phyloP scores from a whole-genome alignment of 108 stramenopile genomes.

The Cyclotella atomus region DNA sequence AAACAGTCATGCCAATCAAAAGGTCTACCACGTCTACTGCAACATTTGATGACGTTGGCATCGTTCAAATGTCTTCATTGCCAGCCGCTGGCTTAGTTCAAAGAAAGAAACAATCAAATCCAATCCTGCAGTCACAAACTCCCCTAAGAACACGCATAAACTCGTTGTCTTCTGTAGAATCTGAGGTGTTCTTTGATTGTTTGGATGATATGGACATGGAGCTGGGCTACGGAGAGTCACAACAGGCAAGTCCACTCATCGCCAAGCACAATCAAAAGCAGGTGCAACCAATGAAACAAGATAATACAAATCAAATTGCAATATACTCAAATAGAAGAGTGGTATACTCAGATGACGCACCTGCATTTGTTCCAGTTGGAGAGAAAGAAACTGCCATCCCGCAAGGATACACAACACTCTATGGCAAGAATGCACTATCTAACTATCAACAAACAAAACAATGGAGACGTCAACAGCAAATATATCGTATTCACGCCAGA shows the following conservation, averaged over 20 bases:
- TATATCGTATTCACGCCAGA: slow-evolving; percentile 56
- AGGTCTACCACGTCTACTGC: neutral
- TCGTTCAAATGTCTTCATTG: neutral
- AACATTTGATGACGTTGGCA: slow-evolving; percentile 16
- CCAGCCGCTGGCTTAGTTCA: neutral
- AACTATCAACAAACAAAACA: slow-evolving; percentile 54
- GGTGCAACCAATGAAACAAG: neutral
- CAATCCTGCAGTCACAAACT: neutral
- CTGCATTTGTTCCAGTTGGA: slow-evolving; percentile 57
- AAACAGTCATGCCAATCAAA: neutral
- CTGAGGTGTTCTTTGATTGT: slow-evolving; percentile 40
- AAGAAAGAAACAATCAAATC: neutral
- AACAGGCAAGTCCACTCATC: neutral
- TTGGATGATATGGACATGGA: slow-evolving; percentile 41
- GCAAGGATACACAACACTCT: slow-evolving; percentile 35
- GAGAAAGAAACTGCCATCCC: slow-evolving; percentile 44
- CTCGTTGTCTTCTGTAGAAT: slow-evolving; percentile 17
- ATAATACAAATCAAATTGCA: slow-evolving; percentile 33
- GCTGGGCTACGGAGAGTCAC: slow-evolving; percentile 11
- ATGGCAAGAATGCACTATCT: slow-evolving; percentile 40
- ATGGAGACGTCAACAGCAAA: slow-evolving; percentile 51
- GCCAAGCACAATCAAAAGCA: neutral
- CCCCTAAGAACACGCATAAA: slow-evolving; percentile 17
- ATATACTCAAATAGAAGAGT: slow-evolving; percentile 46
- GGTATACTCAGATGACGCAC: slow-evolving; percentile 48